Conservation (phyloP, 1,284 basidiomycete genomes). For the Trichosporon faecale region DNA sequence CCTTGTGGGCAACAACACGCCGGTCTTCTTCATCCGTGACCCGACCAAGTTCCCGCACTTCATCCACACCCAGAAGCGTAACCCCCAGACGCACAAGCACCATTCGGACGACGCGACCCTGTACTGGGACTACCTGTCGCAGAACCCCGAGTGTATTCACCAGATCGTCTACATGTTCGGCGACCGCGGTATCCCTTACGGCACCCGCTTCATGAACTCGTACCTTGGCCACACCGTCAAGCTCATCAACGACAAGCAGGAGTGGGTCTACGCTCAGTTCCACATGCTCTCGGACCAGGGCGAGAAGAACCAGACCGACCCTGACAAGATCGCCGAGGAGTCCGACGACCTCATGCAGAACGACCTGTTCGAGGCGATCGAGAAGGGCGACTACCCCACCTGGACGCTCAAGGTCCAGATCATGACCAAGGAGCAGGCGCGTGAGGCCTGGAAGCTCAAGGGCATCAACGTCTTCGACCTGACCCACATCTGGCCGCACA, state of each 20-base stretch:
- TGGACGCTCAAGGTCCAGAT: constrained; percentile 60
- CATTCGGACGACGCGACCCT: constrained; percentile 38
- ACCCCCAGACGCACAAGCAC: constrained; percentile 22
- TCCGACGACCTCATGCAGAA: constrained; percentile 80
- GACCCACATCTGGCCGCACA: constrained; percentile 85
- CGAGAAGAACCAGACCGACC: constrained; percentile 59
- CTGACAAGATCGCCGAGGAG: constrained; percentile 45
- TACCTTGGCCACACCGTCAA: constrained; percentile 94
- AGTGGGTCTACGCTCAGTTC: constrained; percentile 78
- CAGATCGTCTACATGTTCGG: constrained; percentile 59
- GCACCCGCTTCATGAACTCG: constrained; percentile 74
- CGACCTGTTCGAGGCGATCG: constrained; percentile 70
- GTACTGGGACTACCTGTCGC: constrained; percentile 76
- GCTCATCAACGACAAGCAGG: constrained; percentile 74
- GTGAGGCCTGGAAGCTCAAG: constrained; percentile 63
- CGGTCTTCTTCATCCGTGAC: constrained; percentile 66
- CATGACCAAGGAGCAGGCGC: constrained; percentile 86
- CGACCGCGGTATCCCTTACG: constrained; percentile 80
- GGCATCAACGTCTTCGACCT: constrained; percentile 64
- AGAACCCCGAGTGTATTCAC: constrained; percentile 87
- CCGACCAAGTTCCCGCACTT: constrained; percentile 66
- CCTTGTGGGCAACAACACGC: constrained; percentile 74
- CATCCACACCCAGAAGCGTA: constrained; percentile 89
- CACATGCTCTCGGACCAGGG: constrained; percentile 73
- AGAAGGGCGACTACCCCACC: constrained; percentile 60